Base-by-base conservation (phyloP, 1,284 basidiomycete species). In the Volvariella surrecta region DNA sequence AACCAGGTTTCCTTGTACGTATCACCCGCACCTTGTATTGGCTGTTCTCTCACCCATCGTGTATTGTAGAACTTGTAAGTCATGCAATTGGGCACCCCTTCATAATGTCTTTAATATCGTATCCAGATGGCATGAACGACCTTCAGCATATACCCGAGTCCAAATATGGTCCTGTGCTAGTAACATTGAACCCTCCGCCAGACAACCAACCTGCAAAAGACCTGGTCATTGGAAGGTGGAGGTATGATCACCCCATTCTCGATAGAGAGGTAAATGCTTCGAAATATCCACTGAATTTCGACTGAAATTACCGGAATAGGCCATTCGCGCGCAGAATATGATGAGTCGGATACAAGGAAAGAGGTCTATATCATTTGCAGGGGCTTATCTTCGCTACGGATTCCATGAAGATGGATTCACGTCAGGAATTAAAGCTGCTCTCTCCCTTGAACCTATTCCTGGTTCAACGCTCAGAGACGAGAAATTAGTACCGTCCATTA, bases 171-270 rank as follows among this genome's bases (percentile, higher is more conserved):
- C 77, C 76, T 0, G 72, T 90, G 4, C 67, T 89, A n/a, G 80
- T 87, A 3, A 90, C 89, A 2, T 71, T 88, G 45, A 89, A 88
- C 58, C 77, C 85, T 2, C 81, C 79, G 0, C 74, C 78, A 51
- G 74, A 79, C 18, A 35, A 7, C 7, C 34, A 35, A 44, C 78
- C 83, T n/a, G 62, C 68, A 4, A 56, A 64, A 1, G 61, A 64
- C 15, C 73, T 67, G 17, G 58, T 75, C 3, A 60, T 71, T 18
- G 76, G 76, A 1, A 60, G 68, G 40, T 86, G 74, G 63, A 55
- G 63, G 24, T 90, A 89, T 60, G 73, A 80, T 37, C 88, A 89
- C 53, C 83, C 84, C 1, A 68, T 84, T 35, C 68, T 82, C 37
- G 70, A 76, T 55, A 46, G 61, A 18, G 54, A 67, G 57, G 73